Percentiles rank a stretch among this genome's conserved stretches.
Evolutionary conservation across 2,329 filamentous ascomycete genomes (phyloP).

Genomic region (Pyrenophora graminea): DNA sequence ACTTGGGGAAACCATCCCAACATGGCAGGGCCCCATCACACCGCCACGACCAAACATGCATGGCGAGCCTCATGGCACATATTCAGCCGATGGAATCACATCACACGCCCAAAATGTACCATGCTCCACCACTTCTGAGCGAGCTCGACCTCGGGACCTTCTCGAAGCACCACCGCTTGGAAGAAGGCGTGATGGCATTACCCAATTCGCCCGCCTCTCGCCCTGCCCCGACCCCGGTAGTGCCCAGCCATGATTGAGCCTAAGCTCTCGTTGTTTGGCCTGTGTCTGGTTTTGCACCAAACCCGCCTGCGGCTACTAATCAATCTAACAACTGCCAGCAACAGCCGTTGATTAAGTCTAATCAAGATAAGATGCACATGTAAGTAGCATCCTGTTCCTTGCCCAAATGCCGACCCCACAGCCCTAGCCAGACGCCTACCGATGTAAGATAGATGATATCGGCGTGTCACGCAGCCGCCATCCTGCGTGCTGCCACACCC

Average conservation of each 20-base stretch:
- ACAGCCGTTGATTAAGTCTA: conserved; percentile 34
- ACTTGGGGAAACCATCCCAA: conserved; percentile 14
- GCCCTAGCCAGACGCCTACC: conserved; percentile 7
- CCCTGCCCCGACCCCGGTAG: neutral
- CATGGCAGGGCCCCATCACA: conserved; percentile 18
- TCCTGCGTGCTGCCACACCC: neutral
- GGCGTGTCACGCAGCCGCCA: conserved; percentile 3
- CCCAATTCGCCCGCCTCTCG: conserved; percentile 26
- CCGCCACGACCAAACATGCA: conserved; percentile 22
- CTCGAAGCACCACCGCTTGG: conserved; percentile 35
- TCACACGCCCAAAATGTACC: conserved; percentile 26
- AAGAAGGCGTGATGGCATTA: conserved; percentile 24
- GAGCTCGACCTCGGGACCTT: conserved; percentile 24
- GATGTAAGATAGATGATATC: conserved; percentile 9
- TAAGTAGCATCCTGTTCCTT: conserved; percentile 19
- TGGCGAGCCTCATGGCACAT: conserved; percentile 20
- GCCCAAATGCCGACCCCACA: conserved; percentile 3
- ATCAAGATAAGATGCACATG: conserved; percentile 35
- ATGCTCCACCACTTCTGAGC: conserved; percentile 3
- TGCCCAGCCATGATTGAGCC: conserved; percentile 39
- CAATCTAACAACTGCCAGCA: conserved; percentile 20
- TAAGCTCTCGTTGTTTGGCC: conserved; percentile 32
- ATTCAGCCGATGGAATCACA: conserved; percentile 23
- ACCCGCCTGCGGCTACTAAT: neutral
- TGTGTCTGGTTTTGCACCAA: neutral